Percentiles rank a stretch among this genome's conserved stretches.
These are phyloP conservation scores for Chrysoporthe puriensis DNA, from an alignment of 2,329 filamentous ascomycete species.

Conservation along the genomic window DNA sequence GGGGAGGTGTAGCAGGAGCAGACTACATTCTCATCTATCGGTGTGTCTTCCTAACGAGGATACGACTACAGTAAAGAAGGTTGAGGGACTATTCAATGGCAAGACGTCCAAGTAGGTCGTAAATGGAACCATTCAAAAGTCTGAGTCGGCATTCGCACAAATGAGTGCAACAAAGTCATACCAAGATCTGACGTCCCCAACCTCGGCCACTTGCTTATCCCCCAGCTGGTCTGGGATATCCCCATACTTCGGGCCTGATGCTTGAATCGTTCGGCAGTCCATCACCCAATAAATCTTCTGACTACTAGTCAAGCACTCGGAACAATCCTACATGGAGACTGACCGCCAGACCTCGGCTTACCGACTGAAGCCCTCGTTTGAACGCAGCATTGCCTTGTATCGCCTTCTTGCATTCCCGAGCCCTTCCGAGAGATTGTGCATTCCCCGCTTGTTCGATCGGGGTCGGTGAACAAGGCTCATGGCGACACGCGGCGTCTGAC, in stretches of 20 bases:
- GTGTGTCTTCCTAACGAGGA: not conserved
- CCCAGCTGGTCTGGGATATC: not conserved
- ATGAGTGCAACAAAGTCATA: not conserved
- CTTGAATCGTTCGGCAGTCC: not conserved
- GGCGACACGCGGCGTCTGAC: slow-evolving; percentile 3
- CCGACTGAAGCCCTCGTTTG: no score
- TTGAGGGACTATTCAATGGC: not conserved
- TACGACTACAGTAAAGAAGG: no score
- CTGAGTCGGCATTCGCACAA: not conserved
- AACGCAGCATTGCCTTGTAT: no score
- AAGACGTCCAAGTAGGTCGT: not conserved
- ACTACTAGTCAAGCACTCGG: not conserved
- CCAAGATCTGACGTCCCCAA: not conserved
- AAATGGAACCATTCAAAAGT: not conserved
- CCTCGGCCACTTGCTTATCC: not conserved
- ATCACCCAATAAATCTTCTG: not conserved
- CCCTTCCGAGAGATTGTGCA: not conserved
- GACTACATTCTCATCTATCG: no score
- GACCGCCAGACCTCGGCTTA: no score
- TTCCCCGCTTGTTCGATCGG: not conserved
- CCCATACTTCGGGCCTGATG: not conserved
- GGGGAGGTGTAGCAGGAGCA: no score
- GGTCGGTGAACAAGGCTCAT: not conserved
- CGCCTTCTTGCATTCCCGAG: not conserved
- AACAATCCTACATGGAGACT: not conserved